These are phyloP conservation scores for Parietaria judaica DNA, from an alignment of 306 rosid species.

Conservation along the genomic window DNA sequence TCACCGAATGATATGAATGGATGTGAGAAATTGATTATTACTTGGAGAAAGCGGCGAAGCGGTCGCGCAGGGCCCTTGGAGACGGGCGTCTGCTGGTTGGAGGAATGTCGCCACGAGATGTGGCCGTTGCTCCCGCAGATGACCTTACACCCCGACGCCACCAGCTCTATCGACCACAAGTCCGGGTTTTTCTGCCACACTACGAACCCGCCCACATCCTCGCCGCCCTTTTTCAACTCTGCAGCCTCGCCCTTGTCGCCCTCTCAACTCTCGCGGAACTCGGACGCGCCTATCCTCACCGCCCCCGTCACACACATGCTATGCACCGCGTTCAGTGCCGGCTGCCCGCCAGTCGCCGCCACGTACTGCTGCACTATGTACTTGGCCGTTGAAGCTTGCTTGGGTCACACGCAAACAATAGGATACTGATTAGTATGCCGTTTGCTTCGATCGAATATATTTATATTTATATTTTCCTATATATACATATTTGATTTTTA, in stretches of 20 bases:
- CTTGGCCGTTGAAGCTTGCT: conserved; percentile 96
- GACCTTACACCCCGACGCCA: conserved; percentile 79
- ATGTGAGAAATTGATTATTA: not conserved
- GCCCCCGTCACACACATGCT: conserved; percentile 89
- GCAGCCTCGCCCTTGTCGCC: conserved; percentile 18
- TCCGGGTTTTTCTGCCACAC: conserved; percentile 92
- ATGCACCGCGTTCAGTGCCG: conserved; percentile 61
- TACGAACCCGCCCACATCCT: conserved; percentile 70
- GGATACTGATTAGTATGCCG: too few species aligned
- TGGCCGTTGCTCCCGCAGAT: conserved; percentile 76
- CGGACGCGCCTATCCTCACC: conserved; percentile 65
- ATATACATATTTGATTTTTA: too few species aligned
- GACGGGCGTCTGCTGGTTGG: conserved; percentile 60
- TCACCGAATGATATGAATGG: too few species aligned
- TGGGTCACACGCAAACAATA: not conserved
- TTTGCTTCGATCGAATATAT: too few species aligned
- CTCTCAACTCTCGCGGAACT: conserved; percentile 52
- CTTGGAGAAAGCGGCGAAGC: conserved; percentile 88
- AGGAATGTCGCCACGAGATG: conserved; percentile 84
- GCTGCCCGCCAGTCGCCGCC: conserved; percentile 91
- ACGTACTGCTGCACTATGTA: conserved; percentile 87
- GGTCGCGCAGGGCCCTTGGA: conserved; percentile 81
- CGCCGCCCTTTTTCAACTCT: conserved; percentile 60
- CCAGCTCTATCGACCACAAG: conserved; percentile 70
- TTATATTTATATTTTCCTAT: too few species aligned